Conservation (phyloP, 306 rosid genomes). For the Echinosophora koreensis region DNA sequence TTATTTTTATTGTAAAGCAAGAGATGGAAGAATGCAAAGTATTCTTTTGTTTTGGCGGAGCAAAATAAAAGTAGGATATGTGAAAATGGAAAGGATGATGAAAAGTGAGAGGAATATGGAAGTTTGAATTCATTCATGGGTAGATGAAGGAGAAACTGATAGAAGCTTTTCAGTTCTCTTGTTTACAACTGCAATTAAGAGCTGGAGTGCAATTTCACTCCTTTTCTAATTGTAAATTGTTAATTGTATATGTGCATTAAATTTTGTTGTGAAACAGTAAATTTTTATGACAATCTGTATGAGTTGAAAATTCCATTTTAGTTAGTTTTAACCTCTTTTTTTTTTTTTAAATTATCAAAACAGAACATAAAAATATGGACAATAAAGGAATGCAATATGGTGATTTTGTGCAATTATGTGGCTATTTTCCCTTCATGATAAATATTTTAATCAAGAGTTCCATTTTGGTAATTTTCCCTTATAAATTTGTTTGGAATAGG, state of each 20-base stretch:
- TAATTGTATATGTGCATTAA: neutral
- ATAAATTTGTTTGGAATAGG: neutral
- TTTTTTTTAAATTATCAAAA: neutral
- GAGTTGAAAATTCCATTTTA: neutral
- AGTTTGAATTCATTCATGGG: conserved; percentile 5
- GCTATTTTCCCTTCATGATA: neutral
- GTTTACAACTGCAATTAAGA: conserved; percentile 32
- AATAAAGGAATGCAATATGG: neutral
- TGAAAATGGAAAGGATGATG: conserved; percentile 14
- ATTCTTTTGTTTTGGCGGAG: neutral
- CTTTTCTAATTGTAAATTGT: neutral
- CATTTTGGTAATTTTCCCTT: conserved; percentile 2
- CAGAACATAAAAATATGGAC: conserved; percentile 2
- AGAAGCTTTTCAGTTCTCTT: neutral
- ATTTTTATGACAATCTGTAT: neutral
- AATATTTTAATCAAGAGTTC: neutral
- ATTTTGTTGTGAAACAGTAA: neutral
- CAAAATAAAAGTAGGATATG: conserved; percentile 13
- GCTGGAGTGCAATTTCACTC: conserved; percentile 2
- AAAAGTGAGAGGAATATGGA: conserved; percentile 5
- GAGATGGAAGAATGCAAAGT: neutral
- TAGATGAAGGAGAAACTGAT: neutral
- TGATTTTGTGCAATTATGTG: neutral
- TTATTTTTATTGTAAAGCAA: neutral
- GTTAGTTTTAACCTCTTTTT: neutral